Base-by-base conservation (phyloP, 345 rosid genomes). In the Cardamine chenopodiifolia region DNA sequence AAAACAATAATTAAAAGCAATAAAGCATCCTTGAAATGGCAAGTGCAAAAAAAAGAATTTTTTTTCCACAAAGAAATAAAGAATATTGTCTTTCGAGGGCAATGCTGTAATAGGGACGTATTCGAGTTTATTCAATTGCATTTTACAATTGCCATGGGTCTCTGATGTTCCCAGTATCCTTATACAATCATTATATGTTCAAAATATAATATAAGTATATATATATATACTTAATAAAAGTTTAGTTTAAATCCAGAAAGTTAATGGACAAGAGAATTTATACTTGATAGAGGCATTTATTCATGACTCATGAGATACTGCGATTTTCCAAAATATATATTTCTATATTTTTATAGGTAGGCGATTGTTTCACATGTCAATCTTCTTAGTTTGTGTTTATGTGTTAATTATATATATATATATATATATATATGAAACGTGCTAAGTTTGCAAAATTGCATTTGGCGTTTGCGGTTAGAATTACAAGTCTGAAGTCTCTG, bases 21-120 rank as follows among this genome's bases (percentile, higher is more conserved):
- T 29, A 29, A 5, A 29, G 32, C 71, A 55, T 19, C 52, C 53
- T 76, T 55, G 53, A 70, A 62, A 69, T 70, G 70, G 80, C 71
- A 53, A 76, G 52, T 15, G 35, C 57, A 52, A 62, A 34, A 34
- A 48, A 45, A 75, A 13, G 66, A 2, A n/a, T n/a, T n/a, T n/a
- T n/a, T 18, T 40, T 40, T 76, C 25, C 31, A 32, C 68, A 26
- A 62, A 54, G 17, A 31, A 39, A 32, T 62, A 26, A 62, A 54
- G 17, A 31, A 39, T 60, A 49, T 39, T 34, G 48, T 66, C 26
- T 58, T 48, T 60, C 35, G 18, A 39, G 12, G 55, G 56, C 52
- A 26, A 50, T 50, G 73, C 47, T 57, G 37, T 74, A 56, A 19
- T 75, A 26, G 18, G 39, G 62, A 68, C 47, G 62, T 53, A 68